Evolutionary conservation across 306 rosid species (phyloP).

Genomic region (Lablab purpureus): DNA sequence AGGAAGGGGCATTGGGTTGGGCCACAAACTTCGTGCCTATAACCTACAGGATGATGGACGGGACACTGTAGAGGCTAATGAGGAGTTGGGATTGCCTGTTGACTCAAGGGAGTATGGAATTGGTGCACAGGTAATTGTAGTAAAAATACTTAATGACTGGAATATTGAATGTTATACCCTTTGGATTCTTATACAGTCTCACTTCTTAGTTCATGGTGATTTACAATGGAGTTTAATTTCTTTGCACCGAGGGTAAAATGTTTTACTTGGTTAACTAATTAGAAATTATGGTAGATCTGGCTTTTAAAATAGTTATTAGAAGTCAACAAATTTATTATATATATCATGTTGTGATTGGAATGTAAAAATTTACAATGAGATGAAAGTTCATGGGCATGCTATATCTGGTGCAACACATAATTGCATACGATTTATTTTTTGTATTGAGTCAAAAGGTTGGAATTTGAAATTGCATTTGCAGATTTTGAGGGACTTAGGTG

Average conservation of each 20-base stretch:
- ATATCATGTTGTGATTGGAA: too few species aligned
- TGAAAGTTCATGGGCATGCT: constrained; percentile 8
- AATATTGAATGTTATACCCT: constrained; percentile 10
- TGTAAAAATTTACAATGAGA: background rate
- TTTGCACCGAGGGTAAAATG: background rate
- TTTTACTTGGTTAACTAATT: too few species aligned
- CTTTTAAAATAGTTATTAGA: background rate
- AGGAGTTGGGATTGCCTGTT: constrained; percentile 92
- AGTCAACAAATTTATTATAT: too few species aligned
- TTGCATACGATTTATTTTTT: constrained; percentile 9
- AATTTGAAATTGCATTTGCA: constrained; percentile 49
- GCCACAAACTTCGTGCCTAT: constrained; percentile 94
- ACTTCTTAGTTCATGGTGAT: constrained; percentile 22
- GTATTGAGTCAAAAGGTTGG: constrained; percentile 9
- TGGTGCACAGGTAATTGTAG: constrained; percentile 82
- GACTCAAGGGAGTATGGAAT: constrained; percentile 97
- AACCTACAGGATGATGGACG: constrained; percentile 85
- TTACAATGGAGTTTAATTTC: background rate
- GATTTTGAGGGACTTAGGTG: constrained; percentile 85
- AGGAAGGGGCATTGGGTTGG: constrained; percentile 97
- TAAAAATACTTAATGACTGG: background rate
- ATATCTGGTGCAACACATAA: constrained; percentile 21
- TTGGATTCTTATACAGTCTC: background rate
- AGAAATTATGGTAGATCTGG: background rate
- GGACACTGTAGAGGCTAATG: constrained; percentile 96